These are phyloP conservation scores for Striga asiatica DNA, from an alignment of 257 asterid species.

Conservation along the genomic window DNA sequence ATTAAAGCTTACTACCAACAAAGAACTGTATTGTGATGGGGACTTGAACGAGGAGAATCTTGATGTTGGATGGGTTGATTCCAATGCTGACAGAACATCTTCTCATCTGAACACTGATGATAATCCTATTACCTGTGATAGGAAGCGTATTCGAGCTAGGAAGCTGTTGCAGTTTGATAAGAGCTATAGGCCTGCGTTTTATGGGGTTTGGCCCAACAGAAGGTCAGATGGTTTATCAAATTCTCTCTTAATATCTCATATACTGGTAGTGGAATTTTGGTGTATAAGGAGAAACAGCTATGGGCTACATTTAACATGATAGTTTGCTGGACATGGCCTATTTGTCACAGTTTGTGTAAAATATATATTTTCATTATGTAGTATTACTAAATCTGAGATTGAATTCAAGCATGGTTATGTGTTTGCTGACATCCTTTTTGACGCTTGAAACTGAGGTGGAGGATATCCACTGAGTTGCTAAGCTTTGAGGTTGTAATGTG, in stretches of 20 bases:
- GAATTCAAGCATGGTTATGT: too few relatives aligned
- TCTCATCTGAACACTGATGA: constrained; percentile 19
- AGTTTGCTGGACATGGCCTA: too few relatives aligned
- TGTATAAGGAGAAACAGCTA: too few relatives aligned
- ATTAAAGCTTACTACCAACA: constrained; percentile 62
- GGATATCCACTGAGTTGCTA: too few relatives aligned
- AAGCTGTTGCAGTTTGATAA: constrained; percentile 87
- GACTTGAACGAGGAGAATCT: constrained; percentile 34
- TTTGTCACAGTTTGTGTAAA: too few relatives aligned
- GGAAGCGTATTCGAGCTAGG: constrained; percentile 21
- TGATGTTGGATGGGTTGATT: not conserved
- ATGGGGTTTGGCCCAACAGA: constrained; percentile 73
- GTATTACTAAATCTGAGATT: too few relatives aligned
- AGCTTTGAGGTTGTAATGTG: too few relatives aligned
- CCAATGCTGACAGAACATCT: not conserved
- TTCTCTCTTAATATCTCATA: not conserved
- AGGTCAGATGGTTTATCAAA: constrained; percentile 33
- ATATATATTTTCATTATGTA: too few relatives aligned
- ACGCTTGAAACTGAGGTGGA: too few relatives aligned
- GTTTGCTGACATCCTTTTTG: too few relatives aligned
- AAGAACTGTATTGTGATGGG: constrained; percentile 39
- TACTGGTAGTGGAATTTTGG: too few relatives aligned
- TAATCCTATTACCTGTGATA: constrained; percentile 14
- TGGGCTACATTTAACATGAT: too few relatives aligned
- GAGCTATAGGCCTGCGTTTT: constrained; percentile 87